These are phyloP conservation scores for Aspergillus viridinutans DNA, from an alignment of 2,329 filamentous ascomycete species.

Conservation along the genomic window DNA sequence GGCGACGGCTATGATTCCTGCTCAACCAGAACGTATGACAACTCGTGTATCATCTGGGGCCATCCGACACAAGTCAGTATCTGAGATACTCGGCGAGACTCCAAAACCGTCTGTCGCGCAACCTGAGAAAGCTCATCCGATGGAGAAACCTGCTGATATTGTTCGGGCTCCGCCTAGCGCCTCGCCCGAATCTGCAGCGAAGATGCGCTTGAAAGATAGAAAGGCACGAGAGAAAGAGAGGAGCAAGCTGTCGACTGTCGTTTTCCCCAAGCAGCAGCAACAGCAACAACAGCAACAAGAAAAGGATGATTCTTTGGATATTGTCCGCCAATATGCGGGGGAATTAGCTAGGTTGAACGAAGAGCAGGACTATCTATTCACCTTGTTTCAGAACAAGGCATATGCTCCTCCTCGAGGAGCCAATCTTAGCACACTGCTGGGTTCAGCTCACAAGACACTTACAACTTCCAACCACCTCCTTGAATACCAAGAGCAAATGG, in stretches of 20 bases:
- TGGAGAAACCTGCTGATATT: slow-evolving; percentile 30
- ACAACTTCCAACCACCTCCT: slow-evolving; percentile 81
- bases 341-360: slow-evolving; percentile 43
- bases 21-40: slow-evolving; percentile 55
- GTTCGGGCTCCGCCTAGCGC: slow-evolving; percentile 10
- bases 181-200: slow-evolving; percentile 31
- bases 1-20: slow-evolving; percentile 21
- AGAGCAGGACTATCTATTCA: slow-evolving; percentile 58
- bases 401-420: slow-evolving; percentile 51
- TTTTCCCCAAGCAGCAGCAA: slow-evolving; percentile 67
- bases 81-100: slow-evolving; percentile 64
- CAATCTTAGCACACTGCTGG: slow-evolving; percentile 66
- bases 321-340: slow-evolving; percentile 43
- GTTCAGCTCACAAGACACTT: slow-evolving; percentile 82
- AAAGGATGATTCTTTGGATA: slow-evolving; percentile 37
- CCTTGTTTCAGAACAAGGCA: slow-evolving; percentile 59
- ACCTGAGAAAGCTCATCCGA: slow-evolving; percentile 33
- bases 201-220: slow-evolving; percentile 44
- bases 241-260: slow-evolving; percentile 67
- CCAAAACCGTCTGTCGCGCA: slow-evolving; percentile 37
- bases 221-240: slow-evolving; percentile 56
- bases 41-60: slow-evolving; percentile 67
- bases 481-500: slow-evolving; percentile 78
- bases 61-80: slow-evolving; percentile 67
- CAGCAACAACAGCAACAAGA: slow-evolving; percentile 48